phyloP scores from a whole-genome alignment of 805 yeast species.

The Saturnispora besseyi region DNA sequence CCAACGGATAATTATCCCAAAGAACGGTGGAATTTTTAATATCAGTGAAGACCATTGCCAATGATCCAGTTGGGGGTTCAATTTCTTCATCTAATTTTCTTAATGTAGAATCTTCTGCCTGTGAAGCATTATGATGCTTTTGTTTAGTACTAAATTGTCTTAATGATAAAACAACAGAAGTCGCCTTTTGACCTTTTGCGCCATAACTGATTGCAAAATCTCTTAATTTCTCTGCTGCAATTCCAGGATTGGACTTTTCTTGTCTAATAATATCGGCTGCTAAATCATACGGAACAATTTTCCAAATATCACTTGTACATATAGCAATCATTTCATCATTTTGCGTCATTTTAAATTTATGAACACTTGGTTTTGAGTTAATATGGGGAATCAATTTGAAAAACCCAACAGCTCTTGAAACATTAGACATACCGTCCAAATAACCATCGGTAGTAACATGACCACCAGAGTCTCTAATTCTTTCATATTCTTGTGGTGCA shows the following conservation, averaged over 20 bases:
- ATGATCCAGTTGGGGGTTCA: slow-evolving; percentile 87
- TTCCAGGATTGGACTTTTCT: slow-evolving; percentile 72
- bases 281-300: slow-evolving; percentile 66
- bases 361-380: slow-evolving; percentile 78
- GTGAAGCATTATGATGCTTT: slow-evolving; percentile 32
- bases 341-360: slow-evolving; percentile 48
- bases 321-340: slow-evolving; percentile 79
- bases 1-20: slow-evolving; percentile 89
- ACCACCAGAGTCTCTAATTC: slow-evolving; percentile 89
- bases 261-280: slow-evolving; percentile 88
- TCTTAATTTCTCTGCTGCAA: slow-evolving; percentile 86
- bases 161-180: slow-evolving; percentile 71
- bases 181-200: slow-evolving; percentile 55
- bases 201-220: slow-evolving; percentile 95
- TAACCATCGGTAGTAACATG: slow-evolving; percentile 78
- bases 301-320: slow-evolving; percentile 83
- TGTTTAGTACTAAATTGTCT: slow-evolving; percentile 39
- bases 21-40: slow-evolving; percentile 86
- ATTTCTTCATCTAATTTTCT: slow-evolving; percentile 85
- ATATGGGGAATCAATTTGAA: slow-evolving; percentile 79
- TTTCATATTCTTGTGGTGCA: slow-evolving; percentile 63
- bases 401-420: slow-evolving; percentile 90
- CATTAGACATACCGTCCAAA: slow-evolving; percentile 71
- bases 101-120: slow-evolving; percentile 65
- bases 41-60: slow-evolving; percentile 96